Evolutionary conservation across 2,329 filamentous ascomycete species (phyloP), one percentile per base, ranked within the genome.

Genomic region (Diplodia mutila): DNA sequence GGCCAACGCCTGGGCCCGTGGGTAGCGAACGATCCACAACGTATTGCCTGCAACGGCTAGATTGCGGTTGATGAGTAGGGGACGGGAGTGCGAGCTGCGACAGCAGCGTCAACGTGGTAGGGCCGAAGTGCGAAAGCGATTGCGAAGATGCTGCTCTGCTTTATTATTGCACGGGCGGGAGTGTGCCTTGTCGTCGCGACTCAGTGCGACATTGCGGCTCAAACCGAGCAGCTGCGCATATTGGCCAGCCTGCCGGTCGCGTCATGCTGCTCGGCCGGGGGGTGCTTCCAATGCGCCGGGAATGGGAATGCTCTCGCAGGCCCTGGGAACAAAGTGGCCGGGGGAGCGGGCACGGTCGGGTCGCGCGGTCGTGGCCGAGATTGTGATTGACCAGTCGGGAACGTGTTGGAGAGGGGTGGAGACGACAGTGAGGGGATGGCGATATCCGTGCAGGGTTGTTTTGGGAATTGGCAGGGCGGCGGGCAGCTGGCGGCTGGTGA

Each of bases 311-410:
- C 23, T 39, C 39, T 51, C 59, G 42, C 46, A 63, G 59, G 46
- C 42, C 16, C 39, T 49, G 57, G 57, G 57, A 48, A 39, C 37
- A 46, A 32, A 23, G 39, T 8, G 23, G 39, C 57, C 39, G 27
- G 59, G 55, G 59, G 39, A 27, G 9, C 39, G 16, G 12, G 59
- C n/a, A 46, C 59, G 23, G 42, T 25, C 59, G 59, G 59, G 59
- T 63, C 59, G 42, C 42, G 57, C 42, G 57, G 57, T 27, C 59
- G 59, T 23, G 59, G 46, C 46, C 46, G 46, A 63, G 42, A 63
- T 63, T 63, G 59, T 27, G 59, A 63, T 63, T 63, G 59, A 63
- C 59, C 42, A 61, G 57, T 61, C 57, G 57, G 57, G 34, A 39
- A 39, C 57, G 55, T 48, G 57, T 39, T 48, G 34, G 55, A n/a